phyloP scores from a whole-genome alignment of 1,284 basidiomycete species.

The Wolfiporia cocos region DNA sequence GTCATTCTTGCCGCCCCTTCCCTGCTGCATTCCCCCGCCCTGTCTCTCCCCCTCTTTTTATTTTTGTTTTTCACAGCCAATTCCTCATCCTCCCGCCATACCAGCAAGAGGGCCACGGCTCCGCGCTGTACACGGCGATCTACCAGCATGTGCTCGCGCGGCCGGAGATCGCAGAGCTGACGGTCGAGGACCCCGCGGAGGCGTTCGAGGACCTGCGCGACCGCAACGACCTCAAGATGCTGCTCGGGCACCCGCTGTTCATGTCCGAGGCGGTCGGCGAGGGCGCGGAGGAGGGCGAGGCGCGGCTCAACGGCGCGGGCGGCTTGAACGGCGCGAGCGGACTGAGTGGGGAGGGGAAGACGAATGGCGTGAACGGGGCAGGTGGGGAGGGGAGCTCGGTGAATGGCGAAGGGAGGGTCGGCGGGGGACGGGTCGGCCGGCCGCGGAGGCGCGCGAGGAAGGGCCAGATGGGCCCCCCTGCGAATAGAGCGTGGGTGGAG shows the following conservation, averaged over 20 bases:
- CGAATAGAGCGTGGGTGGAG: conserved; percentile 77
- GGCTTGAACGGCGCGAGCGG: neutral
- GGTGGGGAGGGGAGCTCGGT: conserved; percentile 21
- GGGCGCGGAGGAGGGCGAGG: conserved; percentile 3
- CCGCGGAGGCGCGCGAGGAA: conserved; percentile 33
- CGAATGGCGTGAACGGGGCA: conserved; percentile 12
- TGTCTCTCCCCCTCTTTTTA: no score
- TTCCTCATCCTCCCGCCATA: conserved; percentile 92
- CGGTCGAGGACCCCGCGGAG: conserved; percentile 96
- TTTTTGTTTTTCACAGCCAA: no score
- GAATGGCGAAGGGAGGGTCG: conserved; percentile 19
- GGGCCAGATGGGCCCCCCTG: conserved; percentile 72
- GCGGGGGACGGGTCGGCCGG: conserved; percentile 4
- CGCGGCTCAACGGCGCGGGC: no score
- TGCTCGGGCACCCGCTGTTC: conserved; percentile 62
- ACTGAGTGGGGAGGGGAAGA: neutral
- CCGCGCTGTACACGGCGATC: conserved; percentile 83
- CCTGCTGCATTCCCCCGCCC: no score
- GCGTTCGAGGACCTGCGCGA: conserved; percentile 94
- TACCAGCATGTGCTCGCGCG: conserved; percentile 73
- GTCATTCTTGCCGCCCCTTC: no score
- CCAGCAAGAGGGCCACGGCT: conserved; percentile 87
- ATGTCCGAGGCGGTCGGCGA: conserved; percentile 59
- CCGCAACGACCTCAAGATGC: conserved; percentile 82
- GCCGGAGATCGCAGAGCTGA: conserved; percentile 78